Conservation (phyloP, 495 filamentous ascomycete genomes). For the Margaritispora aquatica region DNA sequence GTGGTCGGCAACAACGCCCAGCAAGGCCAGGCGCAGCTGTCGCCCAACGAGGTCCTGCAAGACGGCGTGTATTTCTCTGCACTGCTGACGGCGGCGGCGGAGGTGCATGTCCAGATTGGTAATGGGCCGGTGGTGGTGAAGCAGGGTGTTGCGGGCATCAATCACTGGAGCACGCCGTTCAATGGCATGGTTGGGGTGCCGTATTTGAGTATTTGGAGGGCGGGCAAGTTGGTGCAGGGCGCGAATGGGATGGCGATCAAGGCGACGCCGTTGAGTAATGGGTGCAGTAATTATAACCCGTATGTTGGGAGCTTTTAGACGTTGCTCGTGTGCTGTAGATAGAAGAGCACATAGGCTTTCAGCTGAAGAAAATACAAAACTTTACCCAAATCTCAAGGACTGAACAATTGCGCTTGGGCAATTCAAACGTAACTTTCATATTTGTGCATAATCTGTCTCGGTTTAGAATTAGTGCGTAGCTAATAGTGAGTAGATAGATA, state of each 20-base stretch:
- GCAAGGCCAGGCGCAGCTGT: constrained; percentile 9
- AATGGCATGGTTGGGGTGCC: constrained; percentile 11
- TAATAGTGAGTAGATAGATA: no score
- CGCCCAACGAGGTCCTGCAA: constrained; percentile 10
- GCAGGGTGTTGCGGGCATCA: constrained; percentile 12
- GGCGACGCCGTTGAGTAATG: constrained; percentile 9
- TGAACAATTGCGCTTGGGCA: no score
- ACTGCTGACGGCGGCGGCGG: constrained; percentile 10
- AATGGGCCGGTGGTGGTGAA: neutral
- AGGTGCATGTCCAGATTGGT: constrained; percentile 17
- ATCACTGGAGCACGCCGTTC: constrained; percentile 22
- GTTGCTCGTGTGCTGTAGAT: no score
- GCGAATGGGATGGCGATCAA: constrained; percentile 11
- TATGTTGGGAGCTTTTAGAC: constrained; percentile 21
- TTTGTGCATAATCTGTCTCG: no score
- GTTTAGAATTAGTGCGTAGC: no score
- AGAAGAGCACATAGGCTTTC: neutral
- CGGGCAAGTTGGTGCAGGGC: constrained; percentile 4
- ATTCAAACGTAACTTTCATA: no score
- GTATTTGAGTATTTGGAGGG: constrained; percentile 10
- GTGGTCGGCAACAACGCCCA: constrained; percentile 13
- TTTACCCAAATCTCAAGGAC: no score
- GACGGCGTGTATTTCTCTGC: constrained; percentile 21
- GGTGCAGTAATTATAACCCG: constrained; percentile 23
- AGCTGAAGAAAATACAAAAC: neutral